These are phyloP conservation scores for Aureoboletus auriporus DNA, from an alignment of 768 basidiomycete species.

Conservation along the genomic window DNA sequence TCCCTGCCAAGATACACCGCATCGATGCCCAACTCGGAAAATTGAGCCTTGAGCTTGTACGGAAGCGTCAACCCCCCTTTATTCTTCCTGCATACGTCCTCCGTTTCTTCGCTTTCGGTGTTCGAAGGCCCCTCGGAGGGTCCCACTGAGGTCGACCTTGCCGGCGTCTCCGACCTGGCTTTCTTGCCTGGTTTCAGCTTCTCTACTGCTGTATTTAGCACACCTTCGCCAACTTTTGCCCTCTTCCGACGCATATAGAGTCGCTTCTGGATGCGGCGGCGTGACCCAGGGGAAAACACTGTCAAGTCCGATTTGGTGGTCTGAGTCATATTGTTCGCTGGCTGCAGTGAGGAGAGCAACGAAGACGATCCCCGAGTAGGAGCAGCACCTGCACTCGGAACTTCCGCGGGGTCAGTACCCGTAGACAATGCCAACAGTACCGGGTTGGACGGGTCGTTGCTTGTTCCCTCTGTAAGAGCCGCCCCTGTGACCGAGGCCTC, in stretches of 20 bases:
- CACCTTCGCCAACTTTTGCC: slow-evolving; percentile 41
- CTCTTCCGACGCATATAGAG: slow-evolving; percentile 72
- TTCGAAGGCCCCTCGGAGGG: slow-evolving; percentile 8
- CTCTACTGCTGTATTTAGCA: slow-evolving; percentile 3
- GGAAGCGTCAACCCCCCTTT: slow-evolving; percentile 40
- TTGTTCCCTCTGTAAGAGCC: neutral
- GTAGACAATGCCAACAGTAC: slow-evolving; percentile 25
- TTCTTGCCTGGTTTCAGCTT: slow-evolving; percentile 39
- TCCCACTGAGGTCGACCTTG: slow-evolving; percentile 6
- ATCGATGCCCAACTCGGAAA: slow-evolving; percentile 44
- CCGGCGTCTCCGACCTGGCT: slow-evolving; percentile 4
- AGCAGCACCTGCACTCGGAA: neutral
- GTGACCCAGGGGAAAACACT: slow-evolving; percentile 43
- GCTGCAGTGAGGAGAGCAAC: neutral
- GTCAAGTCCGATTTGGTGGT: slow-evolving; percentile 4
- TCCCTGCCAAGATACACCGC: slow-evolving; percentile 37
- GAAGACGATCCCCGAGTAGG: neutral
- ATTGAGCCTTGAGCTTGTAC: slow-evolving; percentile 40
- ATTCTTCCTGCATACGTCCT: slow-evolving; percentile 13
- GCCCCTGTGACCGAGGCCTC: slow-evolving; percentile 5
- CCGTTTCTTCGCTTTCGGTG: slow-evolving; percentile 1
- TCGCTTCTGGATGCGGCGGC: slow-evolving; percentile 56
- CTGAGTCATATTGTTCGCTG: no score
- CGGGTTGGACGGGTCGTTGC: slow-evolving; percentile 17
- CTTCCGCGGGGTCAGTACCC: slow-evolving; percentile 5